These are phyloP conservation scores for Trypanosoma mega DNA, from an alignment of 208 protist genomes.

Conservation along the genomic window DNA sequence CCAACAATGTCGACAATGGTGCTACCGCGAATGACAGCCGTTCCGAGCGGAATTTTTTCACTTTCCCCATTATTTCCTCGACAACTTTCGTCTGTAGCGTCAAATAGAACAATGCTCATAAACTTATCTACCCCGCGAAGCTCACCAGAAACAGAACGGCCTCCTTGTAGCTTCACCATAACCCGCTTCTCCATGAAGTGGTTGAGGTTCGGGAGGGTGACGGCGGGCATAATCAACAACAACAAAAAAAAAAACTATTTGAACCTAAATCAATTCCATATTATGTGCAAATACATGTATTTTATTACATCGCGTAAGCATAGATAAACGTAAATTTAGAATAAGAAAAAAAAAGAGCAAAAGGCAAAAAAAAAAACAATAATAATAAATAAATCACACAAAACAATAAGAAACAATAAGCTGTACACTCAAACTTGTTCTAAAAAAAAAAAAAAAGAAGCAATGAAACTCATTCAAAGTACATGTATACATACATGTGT, in stretches of 20 bases:
- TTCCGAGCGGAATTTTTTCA: slow-evolving; percentile 87
- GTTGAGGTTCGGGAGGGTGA: slow-evolving; percentile 85
- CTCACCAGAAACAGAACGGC: slow-evolving; percentile 92
- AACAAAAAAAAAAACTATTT: background rate
- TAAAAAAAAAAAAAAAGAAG: background rate
- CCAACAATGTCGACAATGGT: slow-evolving; percentile 89
- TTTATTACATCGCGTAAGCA: too few species aligned
- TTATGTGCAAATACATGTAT: background rate
- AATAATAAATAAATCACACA: background rate
- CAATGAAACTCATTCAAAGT: background rate
- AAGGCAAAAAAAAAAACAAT: background rate
- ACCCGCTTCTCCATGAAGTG: slow-evolving; percentile 95
- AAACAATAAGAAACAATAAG: background rate
- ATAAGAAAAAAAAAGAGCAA: background rate
- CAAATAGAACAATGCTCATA: slow-evolving; percentile 97
- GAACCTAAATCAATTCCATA: too few species aligned
- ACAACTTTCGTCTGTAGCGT: slow-evolving; percentile 93
- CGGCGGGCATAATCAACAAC: slow-evolving; percentile 32
- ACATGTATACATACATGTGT: too few species aligned
- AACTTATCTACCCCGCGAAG: slow-evolving; percentile 97
- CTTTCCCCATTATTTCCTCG: slow-evolving; percentile 53
- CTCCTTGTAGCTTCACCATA: slow-evolving; percentile 94
- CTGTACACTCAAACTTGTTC: too few species aligned
- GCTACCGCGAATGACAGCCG: slow-evolving; percentile 88
- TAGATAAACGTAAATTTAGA: slow-evolving; percentile 2